Percentiles rank a stretch among this genome's conserved stretches.
These are phyloP conservation scores for Mrakia hoshinonis DNA, from an alignment of 768 basidiomycete genomes.

Conservation along the genomic window DNA sequence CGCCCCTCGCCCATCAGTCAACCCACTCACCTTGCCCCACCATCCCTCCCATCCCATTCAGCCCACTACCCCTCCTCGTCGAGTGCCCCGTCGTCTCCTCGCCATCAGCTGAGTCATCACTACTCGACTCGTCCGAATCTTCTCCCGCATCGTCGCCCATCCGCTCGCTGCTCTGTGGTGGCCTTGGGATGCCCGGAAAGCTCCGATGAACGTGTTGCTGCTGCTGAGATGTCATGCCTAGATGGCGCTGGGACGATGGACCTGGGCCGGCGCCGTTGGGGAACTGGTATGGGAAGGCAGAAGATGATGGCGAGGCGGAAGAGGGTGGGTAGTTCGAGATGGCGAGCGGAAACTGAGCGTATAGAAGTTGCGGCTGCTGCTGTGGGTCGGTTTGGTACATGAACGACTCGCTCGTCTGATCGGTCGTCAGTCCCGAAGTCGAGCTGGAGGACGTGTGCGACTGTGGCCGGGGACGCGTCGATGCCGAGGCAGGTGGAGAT, in stretches of 20 bases:
- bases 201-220: background rate
- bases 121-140: background rate
- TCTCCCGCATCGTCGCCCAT: background rate
- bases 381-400: no score
- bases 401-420: no score
- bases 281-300: conserved; percentile 1
- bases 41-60: background rate
- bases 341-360: conserved; percentile 30
- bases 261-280: background rate
- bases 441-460: no score
- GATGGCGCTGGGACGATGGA: background rate
- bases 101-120: background rate
- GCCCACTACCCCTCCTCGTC: background rate
- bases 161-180: conserved; percentile 4
- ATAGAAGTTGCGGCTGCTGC: no score
- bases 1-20: no score
- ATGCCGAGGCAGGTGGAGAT: conserved; percentile 20
- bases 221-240: background rate
- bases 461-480: background rate
- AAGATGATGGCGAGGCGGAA: background rate
- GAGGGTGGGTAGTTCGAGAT: conserved; percentile 14
- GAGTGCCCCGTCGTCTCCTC: background rate
- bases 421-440: no score
- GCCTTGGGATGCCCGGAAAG: background rate
- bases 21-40: no score